Evolutionary conservation across 2,329 filamentous ascomycete genomes (phyloP).

Genomic region (Verticillium nonalfalfae): DNA sequence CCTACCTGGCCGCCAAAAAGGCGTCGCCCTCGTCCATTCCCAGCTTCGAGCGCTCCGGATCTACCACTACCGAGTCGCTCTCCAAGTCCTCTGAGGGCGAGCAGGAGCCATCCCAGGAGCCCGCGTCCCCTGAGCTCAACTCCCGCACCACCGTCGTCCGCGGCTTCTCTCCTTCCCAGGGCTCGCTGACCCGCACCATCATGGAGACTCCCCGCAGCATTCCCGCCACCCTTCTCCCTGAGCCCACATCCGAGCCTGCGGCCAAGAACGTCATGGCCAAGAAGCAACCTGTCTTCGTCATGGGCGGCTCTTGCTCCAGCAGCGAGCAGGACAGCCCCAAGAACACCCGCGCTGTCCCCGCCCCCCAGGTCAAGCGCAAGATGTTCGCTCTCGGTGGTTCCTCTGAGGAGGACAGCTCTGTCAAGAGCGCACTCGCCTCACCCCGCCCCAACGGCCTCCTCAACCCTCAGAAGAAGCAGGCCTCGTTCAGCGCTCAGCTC

Average conservation of each 20-base stretch:
- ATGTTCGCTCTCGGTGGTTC: conserved; percentile 50
- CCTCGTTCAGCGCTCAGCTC: conserved; percentile 76
- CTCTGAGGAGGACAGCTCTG: conserved; percentile 75
- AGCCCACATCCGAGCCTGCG: conserved; percentile 47
- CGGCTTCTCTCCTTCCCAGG: conserved; percentile 75
- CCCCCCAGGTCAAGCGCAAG: conserved; percentile 22
- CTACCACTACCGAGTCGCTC: conserved; percentile 37
- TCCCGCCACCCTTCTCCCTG: conserved; percentile 54
- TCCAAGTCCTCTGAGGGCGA: conserved; percentile 60
- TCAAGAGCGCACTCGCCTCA: conserved; percentile 47
- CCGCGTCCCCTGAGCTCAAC: conserved; percentile 38
- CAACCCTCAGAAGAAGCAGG: conserved; percentile 60
- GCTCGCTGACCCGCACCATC: conserved; percentile 40
- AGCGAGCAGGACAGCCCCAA: conserved; percentile 46
- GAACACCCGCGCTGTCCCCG: conserved; percentile 26
- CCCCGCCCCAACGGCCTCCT: conserved; percentile 34
- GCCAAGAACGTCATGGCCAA: conserved; percentile 64
- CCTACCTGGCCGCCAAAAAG: conserved; percentile 34
- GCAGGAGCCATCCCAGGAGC: conserved; percentile 23
- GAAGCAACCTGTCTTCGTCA: conserved; percentile 59
- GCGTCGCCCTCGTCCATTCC: conserved; percentile 27
- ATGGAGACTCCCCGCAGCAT: conserved; percentile 42
- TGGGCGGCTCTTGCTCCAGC: conserved; percentile 79
- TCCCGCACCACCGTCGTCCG: conserved; percentile 64
- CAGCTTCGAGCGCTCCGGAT: conserved; percentile 33